Evolutionary conservation across 2,329 filamentous ascomycete genomes (phyloP), one percentile per base, ranked within the genome.

Genomic region (Fusarium duplospermum): DNA sequence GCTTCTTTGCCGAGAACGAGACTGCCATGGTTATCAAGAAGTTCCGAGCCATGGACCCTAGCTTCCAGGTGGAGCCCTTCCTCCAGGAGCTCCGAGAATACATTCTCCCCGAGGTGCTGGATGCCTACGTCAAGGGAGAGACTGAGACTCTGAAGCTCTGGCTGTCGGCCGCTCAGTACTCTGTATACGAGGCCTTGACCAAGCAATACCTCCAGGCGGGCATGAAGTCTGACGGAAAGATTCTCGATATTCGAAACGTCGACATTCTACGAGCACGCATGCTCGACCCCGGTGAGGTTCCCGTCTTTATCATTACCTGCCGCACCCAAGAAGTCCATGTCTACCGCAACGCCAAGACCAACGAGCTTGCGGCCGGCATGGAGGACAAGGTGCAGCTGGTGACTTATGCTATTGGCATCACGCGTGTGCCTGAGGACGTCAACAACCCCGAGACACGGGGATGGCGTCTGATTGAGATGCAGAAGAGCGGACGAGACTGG

Each of bases 1-100:
- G 96, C 31, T 99, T 98, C 86, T 99, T 99, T 76, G 96, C 96
- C 71, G 96, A 99, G 84, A 99, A 98, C 83, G 96, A 99, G 86
- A 98, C 95, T 0, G 96, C 96, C 33, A 93, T 93, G 89, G 96
- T 99, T 38, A 97, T 98, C 86, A 98, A 98, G 87, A 97, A 96
- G 83, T 97, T 99, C 88, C 92, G 96, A 56, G 90, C 95, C 78
- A 98, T 98, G 91, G 96, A 99, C 78, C 96, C 96, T 6, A 89
- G 89, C 75, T 99, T 99, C 88, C 94, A 98, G 82, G 90, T 98
- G 77, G 96, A 99, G 83, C 93, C 95, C 0, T 99, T 98, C 87
- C 86, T 98, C 61, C 93, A 94, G 75, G 96, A 99, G 79, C 93
- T 99, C 84, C 93, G 96, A 82, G 96, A 98, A 84, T 99, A 98